Evolutionary conservation across 345 rosid species (phyloP).

Genomic region (Dimocarpus longan): DNA sequence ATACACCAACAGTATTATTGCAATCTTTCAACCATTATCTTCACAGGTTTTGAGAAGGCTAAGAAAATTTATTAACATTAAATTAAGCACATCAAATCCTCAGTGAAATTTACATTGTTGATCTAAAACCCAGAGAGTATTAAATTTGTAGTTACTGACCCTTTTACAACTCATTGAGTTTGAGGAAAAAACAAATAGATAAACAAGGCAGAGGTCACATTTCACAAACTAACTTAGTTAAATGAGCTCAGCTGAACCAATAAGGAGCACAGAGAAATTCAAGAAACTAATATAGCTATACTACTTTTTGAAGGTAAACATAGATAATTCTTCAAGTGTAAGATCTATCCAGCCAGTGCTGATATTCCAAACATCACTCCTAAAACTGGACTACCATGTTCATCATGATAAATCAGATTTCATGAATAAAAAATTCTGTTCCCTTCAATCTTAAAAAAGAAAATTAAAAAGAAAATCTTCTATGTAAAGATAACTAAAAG

Average conservation of each 20-base stretch:
- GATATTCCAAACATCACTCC: not conserved
- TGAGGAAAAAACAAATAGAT: no score
- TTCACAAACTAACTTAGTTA: not conserved
- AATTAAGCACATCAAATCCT: not conserved
- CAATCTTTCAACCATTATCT: not conserved
- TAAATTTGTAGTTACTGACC: not conserved
- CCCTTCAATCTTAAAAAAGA: not conserved
- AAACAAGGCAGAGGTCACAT: not conserved
- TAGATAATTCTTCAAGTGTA: not conserved
- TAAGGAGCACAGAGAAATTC: not conserved
- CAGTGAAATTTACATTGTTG: not conserved
- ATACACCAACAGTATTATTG: no score
- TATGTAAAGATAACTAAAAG: not conserved
- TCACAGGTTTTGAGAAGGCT: not conserved
- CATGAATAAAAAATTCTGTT: not conserved
- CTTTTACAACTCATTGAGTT: not conserved
- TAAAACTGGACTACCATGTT: not conserved
- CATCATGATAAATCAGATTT: not conserved
- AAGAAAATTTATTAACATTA: not conserved
- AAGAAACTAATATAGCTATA: not conserved
- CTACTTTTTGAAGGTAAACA: not conserved
- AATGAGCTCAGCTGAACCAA: not conserved
- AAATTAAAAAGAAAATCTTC: not conserved
- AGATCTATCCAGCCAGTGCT: not conserved
- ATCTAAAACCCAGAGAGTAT: not conserved